Percentiles rank a stretch among this genome's conserved stretches.
These are phyloP conservation scores for Candida railenensis DNA, from an alignment of 805 yeast genomes.

Conservation along the genomic window DNA sequence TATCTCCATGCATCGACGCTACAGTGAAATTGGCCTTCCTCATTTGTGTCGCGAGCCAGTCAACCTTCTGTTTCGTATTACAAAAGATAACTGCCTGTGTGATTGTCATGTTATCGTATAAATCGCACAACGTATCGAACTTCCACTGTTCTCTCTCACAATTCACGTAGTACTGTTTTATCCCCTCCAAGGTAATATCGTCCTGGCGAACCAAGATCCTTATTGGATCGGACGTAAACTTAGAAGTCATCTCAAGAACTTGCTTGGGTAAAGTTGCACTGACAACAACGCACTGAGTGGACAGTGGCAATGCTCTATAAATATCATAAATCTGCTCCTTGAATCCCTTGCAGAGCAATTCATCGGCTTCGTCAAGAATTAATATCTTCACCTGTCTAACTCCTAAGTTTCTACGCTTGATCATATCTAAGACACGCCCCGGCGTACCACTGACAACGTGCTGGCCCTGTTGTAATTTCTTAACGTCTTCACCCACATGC, in stretches of 20 bases:
- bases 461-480: conserved; percentile 72
- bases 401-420: conserved; percentile 73
- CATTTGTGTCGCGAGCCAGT: conserved; percentile 81
- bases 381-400: conserved; percentile 82
- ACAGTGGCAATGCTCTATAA: conserved; percentile 77
- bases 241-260: conserved; percentile 86
- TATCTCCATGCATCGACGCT: conserved; percentile 94
- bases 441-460: conserved; percentile 97
- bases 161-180: conserved; percentile 86
- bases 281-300: conserved; percentile 89
- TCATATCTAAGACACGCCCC: conserved; percentile 90
- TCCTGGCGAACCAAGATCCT: conserved; percentile 93
- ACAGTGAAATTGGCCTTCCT: conserved; percentile 83
- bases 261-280: conserved; percentile 93
- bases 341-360: conserved; percentile 88
- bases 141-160: conserved; percentile 94
- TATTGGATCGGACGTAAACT: conserved; percentile 91
- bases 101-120: conserved; percentile 91
- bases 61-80: conserved; percentile 94
- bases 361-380: conserved; percentile 96
- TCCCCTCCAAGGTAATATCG: conserved; percentile 91
- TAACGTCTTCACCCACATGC: conserved; percentile 75
- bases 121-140: conserved; percentile 89
- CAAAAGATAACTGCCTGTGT: conserved; percentile 98
- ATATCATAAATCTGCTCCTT: conserved; percentile 93